Evolutionary conservation across 768 basidiomycete species (phyloP).

Genomic region (Sporobolomyces pararoseus): DNA sequence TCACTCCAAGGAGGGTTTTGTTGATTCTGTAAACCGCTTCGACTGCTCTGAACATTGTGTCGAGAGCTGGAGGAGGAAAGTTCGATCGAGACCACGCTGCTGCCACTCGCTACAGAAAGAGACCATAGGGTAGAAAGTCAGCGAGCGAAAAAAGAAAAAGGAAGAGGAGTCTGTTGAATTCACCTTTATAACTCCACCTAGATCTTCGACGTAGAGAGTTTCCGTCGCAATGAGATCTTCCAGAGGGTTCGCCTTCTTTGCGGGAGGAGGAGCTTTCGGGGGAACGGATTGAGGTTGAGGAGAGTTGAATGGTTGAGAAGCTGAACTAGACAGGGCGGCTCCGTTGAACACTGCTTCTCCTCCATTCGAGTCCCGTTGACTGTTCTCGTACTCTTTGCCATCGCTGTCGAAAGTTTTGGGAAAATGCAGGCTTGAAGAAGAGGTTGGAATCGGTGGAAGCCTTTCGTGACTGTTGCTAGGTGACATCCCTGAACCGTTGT

Average conservation of each 20-base stretch:
- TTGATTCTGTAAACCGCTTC: conserved; percentile 91
- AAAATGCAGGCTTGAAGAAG: conserved; percentile 11
- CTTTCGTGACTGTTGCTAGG: conserved; percentile 1
- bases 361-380: conserved; percentile 22
- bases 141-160: background rate
- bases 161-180: conserved; percentile 45
- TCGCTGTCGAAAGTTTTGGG: conserved; percentile 4
- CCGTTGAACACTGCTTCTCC: conserved; percentile 29
- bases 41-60: conserved; percentile 88
- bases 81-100: conserved; percentile 96
- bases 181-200: conserved; percentile 86
- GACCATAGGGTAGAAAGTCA: background rate
- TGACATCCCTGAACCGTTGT: background rate
- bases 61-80: conserved; percentile 85
- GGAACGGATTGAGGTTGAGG: background rate
- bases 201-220: conserved; percentile 80
- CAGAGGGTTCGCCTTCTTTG: conserved; percentile 62
- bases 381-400: background rate
- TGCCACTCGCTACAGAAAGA: conserved; percentile 71
- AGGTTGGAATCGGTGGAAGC: conserved; percentile 13
- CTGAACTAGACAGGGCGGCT: background rate
- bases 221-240: conserved; percentile 91
- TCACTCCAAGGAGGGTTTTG: conserved; percentile 68
- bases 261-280: background rate
- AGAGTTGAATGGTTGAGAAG: background rate